Conservation (phyloP, 768 basidiomycete genomes). For the Phlebiopsis flavidoalba region DNA sequence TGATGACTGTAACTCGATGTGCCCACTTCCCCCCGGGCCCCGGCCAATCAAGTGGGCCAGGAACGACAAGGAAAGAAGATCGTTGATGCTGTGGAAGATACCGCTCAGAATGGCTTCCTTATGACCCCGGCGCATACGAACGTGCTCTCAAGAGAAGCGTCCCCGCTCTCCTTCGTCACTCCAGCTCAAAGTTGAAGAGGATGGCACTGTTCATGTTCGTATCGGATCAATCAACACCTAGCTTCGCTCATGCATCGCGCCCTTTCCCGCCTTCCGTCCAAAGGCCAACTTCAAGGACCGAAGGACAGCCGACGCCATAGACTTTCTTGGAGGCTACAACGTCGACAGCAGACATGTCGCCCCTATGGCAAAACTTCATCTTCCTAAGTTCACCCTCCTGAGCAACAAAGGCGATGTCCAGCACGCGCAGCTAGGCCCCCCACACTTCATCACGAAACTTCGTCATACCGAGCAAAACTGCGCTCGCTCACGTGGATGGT, state of each 20-base stretch:
- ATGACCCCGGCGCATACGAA: constrained; percentile 89
- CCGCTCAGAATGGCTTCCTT: too few species aligned
- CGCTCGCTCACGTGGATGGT: constrained; percentile 95
- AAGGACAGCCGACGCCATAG: constrained; percentile 52
- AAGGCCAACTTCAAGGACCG: constrained; percentile 59
- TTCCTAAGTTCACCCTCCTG: constrained; percentile 61
- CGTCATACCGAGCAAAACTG: constrained; percentile 82
- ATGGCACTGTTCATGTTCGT: constrained; percentile 63
- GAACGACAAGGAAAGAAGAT: constrained; percentile 49
- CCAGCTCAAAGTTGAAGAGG: constrained; percentile 66
- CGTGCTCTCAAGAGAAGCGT: constrained; percentile 80
- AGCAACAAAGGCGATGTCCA: constrained; percentile 74
- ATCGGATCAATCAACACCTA: constrained; percentile 74
- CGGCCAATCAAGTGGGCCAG: constrained; percentile 73
- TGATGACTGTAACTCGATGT: constrained; percentile 69
- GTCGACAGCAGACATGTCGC: constrained; percentile 30
- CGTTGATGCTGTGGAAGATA: constrained; percentile 76
- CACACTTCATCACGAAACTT: constrained; percentile 68
- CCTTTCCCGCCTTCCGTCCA: constrained; percentile 71
- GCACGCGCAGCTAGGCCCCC: constrained; percentile 72
- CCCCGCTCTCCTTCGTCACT: constrained; percentile 83
- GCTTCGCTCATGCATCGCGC: constrained; percentile 36
- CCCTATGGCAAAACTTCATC: constrained; percentile 51
- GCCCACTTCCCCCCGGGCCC: constrained; percentile 76
- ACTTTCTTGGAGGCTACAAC: constrained; percentile 21